Evolutionary conservation across 2,329 filamentous ascomycete species (phyloP).

Genomic region (Lachnellula occidentalis): DNA sequence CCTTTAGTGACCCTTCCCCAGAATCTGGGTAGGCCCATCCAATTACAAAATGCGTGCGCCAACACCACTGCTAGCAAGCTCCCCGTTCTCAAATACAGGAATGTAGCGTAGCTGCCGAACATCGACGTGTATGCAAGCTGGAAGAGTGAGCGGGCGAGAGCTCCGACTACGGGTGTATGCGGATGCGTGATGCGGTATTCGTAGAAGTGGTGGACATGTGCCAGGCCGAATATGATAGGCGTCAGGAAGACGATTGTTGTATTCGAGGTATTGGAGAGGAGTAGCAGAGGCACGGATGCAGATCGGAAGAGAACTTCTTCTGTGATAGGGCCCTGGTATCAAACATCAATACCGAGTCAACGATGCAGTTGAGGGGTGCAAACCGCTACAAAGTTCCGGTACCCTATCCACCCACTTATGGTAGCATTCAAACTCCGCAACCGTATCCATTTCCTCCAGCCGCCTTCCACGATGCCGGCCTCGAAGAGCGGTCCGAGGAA

Average conservation of each 20-base stretch:
- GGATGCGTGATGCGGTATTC: slow-evolving; percentile 84
- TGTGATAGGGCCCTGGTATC: slow-evolving; percentile 66
- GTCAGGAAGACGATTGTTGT: slow-evolving; percentile 68
- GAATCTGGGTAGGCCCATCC: slow-evolving; percentile 79
- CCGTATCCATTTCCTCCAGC: slow-evolving; percentile 60
- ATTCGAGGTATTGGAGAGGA: slow-evolving; percentile 54
- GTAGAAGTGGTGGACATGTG: slow-evolving; percentile 93
- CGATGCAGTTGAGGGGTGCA: slow-evolving; percentile 31
- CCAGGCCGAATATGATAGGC: slow-evolving; percentile 85
- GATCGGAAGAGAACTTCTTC: slow-evolving; percentile 94
- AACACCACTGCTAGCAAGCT: slow-evolving; percentile 70
- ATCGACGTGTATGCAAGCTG: slow-evolving; percentile 88
- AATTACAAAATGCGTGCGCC: slow-evolving; percentile 88
- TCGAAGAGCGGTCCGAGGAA: slow-evolving; percentile 86
- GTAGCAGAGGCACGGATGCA: slow-evolving; percentile 74
- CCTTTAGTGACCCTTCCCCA: slow-evolving; percentile 66
- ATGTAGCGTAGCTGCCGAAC: slow-evolving; percentile 90
- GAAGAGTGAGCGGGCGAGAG: slow-evolving; percentile 67
- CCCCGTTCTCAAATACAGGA: slow-evolving; percentile 79
- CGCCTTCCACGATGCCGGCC: slow-evolving; percentile 64
- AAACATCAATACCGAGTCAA: slow-evolving; percentile 1
- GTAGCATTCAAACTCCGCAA: slow-evolving; percentile 51
- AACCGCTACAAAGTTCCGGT: slow-evolving; percentile 83
- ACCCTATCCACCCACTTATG: slow-evolving; percentile 70
- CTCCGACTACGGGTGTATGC: slow-evolving; percentile 54